Base-by-base conservation (phyloP, 2,329 filamentous ascomycete species). In the Diaporthe caulivora region DNA sequence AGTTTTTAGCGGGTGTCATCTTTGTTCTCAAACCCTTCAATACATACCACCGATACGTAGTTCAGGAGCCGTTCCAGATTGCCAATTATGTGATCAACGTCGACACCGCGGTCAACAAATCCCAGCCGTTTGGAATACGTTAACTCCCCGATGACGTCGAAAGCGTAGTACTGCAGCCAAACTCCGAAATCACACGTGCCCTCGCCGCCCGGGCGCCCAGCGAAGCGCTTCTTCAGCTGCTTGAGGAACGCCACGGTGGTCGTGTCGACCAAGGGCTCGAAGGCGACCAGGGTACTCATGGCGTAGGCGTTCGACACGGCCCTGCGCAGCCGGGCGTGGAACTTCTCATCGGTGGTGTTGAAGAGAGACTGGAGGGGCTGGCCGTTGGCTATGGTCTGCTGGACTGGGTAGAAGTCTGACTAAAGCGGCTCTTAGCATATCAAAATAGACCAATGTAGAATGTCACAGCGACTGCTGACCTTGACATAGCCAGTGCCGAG, bases 161-260 rank as follows among this genome's bases (percentile, higher is more conserved):
- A 71, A 15, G 68, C 68, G 26, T 47, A 71, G 29, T 49, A 71
- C 40, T 71, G 68, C 7, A 71, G 54, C 68, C 68, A 71, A 5
- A 18, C n/a, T 15, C 54, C 54, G 7, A 71, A 71, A n/a, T 71
- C 54, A 21, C 37, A 71, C 2, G 18, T 47, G 24, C 53, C 68
- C 1, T 54, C 40, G 6, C 11, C 4, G 31, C 13, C 31, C 1
- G 31, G 13, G 18, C 18, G 47, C 2, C 18, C 47, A 6, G 53
- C 53, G 21, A 57, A 70, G 13, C 34, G 54, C 10, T 75, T 68
- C 42, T 81, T 78, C 21, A 81, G 70, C 26, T 80, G 76, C 21
- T 71, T 80, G 73, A 82, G 80, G 67, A 80, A 77, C 7, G 78
- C 62, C 11, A 67, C 29, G 21, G 77, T 76, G 15, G 76, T 77